phyloP scores from a whole-genome alignment of 2,329 filamentous ascomycete species.

The Phyllosticta capitalensis region DNA sequence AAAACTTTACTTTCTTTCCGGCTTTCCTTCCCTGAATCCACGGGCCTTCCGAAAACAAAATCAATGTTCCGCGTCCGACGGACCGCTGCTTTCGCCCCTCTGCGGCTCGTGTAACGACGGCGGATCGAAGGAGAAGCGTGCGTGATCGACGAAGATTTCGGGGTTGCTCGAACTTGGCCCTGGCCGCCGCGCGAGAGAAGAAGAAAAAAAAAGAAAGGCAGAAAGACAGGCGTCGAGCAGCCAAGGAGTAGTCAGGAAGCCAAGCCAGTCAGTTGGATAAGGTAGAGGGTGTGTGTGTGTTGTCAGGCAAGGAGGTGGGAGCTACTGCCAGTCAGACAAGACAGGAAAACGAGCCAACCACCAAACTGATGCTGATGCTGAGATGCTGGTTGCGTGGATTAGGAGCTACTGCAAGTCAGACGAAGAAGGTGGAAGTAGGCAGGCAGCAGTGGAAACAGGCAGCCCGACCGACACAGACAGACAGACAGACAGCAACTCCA shows the following conservation, averaged over 20 bases:
- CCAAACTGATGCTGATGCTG: too few species aligned
- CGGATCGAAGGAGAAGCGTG: background rate
- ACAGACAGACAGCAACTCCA: background rate
- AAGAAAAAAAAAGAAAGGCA: background rate
- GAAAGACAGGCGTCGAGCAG: background rate
- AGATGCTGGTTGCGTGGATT: too few species aligned
- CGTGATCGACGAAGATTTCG: too few species aligned
- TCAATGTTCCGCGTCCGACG: background rate
- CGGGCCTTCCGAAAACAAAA: background rate
- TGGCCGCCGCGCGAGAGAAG: background rate
- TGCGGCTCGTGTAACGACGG: background rate
- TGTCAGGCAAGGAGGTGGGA: background rate
- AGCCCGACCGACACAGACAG: too few species aligned
- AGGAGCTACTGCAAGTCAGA: too few species aligned
- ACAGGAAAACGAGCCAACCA: background rate
- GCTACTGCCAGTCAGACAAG: background rate
- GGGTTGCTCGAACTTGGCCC: background rate
- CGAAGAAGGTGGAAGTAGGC: too few species aligned
- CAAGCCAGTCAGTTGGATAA: background rate
- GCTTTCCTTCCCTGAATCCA: background rate
- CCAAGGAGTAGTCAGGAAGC: background rate
- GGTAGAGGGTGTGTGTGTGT: too few species aligned
- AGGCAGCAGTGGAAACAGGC: too few species aligned
- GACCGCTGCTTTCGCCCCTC: background rate
- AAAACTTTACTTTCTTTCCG: too few species aligned